phyloP scores from a whole-genome alignment of 768 basidiomycete genomes.

The Cystofilobasidium capitatum region DNA sequence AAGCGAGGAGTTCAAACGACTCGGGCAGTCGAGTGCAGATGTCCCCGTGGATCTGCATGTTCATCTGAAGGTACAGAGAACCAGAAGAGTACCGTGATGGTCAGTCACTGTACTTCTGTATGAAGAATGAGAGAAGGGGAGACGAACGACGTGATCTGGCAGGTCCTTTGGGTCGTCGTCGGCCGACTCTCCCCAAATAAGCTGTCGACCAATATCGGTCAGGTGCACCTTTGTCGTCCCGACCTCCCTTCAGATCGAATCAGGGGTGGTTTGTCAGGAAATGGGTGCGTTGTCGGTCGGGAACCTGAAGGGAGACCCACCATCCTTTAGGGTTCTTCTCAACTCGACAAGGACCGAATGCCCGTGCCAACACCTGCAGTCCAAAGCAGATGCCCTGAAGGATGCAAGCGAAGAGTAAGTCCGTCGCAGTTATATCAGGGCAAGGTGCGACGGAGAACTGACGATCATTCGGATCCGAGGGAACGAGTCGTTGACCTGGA shows the following conservation, averaged over 20 bases:
- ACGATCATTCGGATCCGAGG: background rate
- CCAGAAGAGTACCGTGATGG: background rate
- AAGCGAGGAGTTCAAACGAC: slow-evolving; percentile 30
- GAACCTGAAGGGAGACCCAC: slow-evolving; percentile 13
- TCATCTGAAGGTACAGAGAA: slow-evolving; percentile 24
- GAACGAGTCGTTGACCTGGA: slow-evolving; percentile 32
- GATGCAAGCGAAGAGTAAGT: background rate
- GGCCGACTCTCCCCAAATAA: slow-evolving; percentile 30
- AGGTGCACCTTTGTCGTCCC: slow-evolving; percentile 31
- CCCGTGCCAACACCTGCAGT: slow-evolving; percentile 31
- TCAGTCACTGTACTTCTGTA: background rate
- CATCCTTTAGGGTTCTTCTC: slow-evolving; percentile 32
- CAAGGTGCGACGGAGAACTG: background rate
- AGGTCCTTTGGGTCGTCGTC: slow-evolving; percentile 17
- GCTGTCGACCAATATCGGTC: slow-evolving; percentile 30
- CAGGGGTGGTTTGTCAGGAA: background rate
- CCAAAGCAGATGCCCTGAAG: slow-evolving; percentile 33
- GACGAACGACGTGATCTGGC: slow-evolving; percentile 29
- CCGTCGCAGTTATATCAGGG: background rate
- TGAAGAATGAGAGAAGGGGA: too few species aligned
- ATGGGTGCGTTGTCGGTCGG: background rate
- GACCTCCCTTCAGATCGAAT: slow-evolving; percentile 29
- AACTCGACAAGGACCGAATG: slow-evolving; percentile 31
- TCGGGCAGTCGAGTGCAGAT: slow-evolving; percentile 29
- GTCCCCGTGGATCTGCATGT: slow-evolving; percentile 35